Evolutionary conservation across 208 protist genomes (phyloP).

Genomic region (Wallacemonas sp.): DNA sequence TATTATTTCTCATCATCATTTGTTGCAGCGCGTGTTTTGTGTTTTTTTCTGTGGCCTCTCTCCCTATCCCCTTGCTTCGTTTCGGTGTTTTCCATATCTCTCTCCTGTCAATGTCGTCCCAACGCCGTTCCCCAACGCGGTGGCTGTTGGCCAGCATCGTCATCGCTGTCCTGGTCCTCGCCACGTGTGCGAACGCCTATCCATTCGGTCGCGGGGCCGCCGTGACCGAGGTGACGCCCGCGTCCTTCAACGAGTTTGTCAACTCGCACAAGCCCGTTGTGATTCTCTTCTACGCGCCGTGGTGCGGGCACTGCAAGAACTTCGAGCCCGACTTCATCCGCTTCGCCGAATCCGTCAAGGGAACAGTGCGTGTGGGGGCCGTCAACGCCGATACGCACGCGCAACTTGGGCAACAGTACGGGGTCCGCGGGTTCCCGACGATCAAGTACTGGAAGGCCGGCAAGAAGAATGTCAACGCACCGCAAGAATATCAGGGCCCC

Average conservation of each 20-base stretch:
- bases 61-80: too few relatives aligned
- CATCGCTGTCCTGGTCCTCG: constrained; percentile 11
- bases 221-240: constrained; percentile 75
- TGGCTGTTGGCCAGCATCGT: constrained; percentile 15
- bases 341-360: constrained; percentile 76
- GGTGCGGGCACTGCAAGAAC: constrained; percentile 96
- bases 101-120: constrained; percentile 16
- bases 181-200: constrained; percentile 28
- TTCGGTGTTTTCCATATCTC: too few relatives aligned
- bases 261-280: constrained; percentile 90
- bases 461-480: constrained; percentile 41
- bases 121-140: too few relatives aligned
- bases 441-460: constrained; percentile 91
- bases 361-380: constrained; percentile 81
- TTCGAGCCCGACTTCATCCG: constrained; percentile 88
- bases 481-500: constrained; percentile 72
- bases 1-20: too few relatives aligned
- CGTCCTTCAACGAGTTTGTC: constrained; percentile 62
- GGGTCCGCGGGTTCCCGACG: constrained; percentile 91
- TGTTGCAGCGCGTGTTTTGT: too few relatives aligned
- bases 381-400: constrained; percentile 80
- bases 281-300: constrained; percentile 94
- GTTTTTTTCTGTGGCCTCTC: too few relatives aligned
- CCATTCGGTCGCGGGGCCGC: constrained; percentile 58
- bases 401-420: constrained; percentile 64